phyloP scores from a whole-genome alignment of 305 asterid species.

The Fraxinus sp. region DNA sequence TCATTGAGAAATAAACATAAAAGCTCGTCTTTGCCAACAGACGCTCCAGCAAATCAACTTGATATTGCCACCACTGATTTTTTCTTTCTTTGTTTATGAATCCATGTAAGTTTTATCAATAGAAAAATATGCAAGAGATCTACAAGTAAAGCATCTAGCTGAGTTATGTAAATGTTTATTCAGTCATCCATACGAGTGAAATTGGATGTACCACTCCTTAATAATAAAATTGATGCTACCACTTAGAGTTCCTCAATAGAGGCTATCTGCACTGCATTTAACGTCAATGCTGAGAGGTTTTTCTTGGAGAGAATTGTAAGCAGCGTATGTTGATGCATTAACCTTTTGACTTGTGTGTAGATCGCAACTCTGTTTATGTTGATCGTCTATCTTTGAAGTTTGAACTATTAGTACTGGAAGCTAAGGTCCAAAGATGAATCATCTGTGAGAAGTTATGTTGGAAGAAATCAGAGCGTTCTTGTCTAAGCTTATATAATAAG shows the following conservation, averaged over 20 bases:
- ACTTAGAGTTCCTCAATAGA: not conserved
- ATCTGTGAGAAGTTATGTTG: not conserved
- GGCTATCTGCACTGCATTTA: not conserved
- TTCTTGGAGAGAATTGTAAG: not conserved
- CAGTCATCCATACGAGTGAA: not conserved
- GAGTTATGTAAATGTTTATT: not conserved
- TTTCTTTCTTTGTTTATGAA: not conserved
- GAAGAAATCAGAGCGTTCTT: not conserved
- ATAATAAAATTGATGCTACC: not conserved
- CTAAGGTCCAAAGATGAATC: not conserved
- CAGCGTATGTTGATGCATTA: not conserved
- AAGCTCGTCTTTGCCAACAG: not conserved
- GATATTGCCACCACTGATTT: not conserved
- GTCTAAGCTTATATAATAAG: not conserved
- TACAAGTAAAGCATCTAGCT: not conserved
- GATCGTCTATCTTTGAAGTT: not conserved
- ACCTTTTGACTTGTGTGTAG: not conserved
- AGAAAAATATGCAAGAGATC: not conserved
- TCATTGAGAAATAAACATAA: not conserved
- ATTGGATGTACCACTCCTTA: not conserved
- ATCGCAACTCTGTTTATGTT: not conserved
- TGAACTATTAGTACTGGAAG: not conserved
- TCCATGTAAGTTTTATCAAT: not conserved
- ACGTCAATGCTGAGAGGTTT: not conserved
- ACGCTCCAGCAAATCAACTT: not conserved